Percentiles rank a stretch among this genome's conserved stretches.
Evolutionary conservation across 2,329 filamentous ascomycete genomes (phyloP).

Genomic region (Ampelomyces quisqualis): DNA sequence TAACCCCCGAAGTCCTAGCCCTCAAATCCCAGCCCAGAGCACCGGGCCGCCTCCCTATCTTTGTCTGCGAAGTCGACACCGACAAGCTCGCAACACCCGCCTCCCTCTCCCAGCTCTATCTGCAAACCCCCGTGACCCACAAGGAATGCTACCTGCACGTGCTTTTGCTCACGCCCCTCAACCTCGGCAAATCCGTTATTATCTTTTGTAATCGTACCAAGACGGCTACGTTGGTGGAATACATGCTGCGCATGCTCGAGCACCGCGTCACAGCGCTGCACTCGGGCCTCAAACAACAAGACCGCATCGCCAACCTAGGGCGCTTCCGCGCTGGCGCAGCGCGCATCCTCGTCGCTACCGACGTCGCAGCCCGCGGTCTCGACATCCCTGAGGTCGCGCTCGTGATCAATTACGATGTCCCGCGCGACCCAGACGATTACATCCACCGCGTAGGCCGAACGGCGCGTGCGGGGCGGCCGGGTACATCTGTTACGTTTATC

Average conservation of each 20-base stretch:
- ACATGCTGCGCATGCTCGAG: constrained; percentile 78
- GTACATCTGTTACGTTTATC: constrained; percentile 82
- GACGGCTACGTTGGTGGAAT: constrained; percentile 86
- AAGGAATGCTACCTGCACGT: constrained; percentile 93
- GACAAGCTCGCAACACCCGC: constrained; percentile 71
- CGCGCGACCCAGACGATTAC: constrained; percentile 94
- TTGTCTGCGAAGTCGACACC: constrained; percentile 85
- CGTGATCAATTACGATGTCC: constrained; percentile 94
- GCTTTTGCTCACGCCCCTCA: constrained; percentile 72
- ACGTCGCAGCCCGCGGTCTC: constrained; percentile 89
- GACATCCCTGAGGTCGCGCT: constrained; percentile 91
- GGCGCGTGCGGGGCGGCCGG: constrained; percentile 81
- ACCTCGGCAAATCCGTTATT: constrained; percentile 75
- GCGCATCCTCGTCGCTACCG: constrained; percentile 87
- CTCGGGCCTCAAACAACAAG: constrained; percentile 79
- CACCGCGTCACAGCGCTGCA: constrained; percentile 92
- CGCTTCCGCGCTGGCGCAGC: constrained; percentile 89
- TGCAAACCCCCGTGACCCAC: constrained; percentile 87
- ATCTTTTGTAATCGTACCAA: constrained; percentile 92
- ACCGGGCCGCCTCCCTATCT: constrained; percentile 72
- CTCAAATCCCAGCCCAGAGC: constrained; percentile 77
- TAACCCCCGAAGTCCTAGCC: constrained; percentile 87
- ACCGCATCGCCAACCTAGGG: constrained; percentile 83
- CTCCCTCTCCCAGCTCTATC: constrained; percentile 78
- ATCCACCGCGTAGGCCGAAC: constrained; percentile 96